phyloP scores from a whole-genome alignment of 75 land plant species.

The Selaginella tamariscina region DNA sequence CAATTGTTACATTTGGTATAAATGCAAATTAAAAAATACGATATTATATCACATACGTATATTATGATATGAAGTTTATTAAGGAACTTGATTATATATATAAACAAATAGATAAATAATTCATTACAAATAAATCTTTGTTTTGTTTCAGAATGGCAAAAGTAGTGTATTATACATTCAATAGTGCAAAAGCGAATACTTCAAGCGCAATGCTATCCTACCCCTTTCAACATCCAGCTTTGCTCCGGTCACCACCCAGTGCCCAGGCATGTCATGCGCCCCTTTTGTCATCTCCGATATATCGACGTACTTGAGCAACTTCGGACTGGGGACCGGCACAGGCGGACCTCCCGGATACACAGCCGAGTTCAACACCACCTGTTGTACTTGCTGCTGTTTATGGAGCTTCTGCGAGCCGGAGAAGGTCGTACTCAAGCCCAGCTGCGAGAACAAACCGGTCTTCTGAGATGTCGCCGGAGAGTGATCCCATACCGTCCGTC shows the following conservation, averaged over 20 bases:
- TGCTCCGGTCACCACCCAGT: conserved; percentile 91
- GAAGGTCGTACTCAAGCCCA: conserved; percentile 22
- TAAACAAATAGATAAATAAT: too few species aligned
- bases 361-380: conserved; percentile 21
- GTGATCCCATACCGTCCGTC: conserved; percentile 61
- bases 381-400: conserved; percentile 3
- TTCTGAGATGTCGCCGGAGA: conserved; percentile 31
- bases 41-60: too few species aligned
- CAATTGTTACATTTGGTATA: too few species aligned
- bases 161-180: conserved; percentile 4
- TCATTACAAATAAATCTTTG: too few species aligned
- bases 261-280: conserved; percentile 76
- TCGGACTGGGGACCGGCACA: conserved; percentile 42
- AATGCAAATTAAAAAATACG: too few species aligned
- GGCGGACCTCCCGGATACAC: conserved; percentile 67
- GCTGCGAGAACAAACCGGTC: conserved; percentile 57
- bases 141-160: too few species aligned
- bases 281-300: conserved; percentile 63
- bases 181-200: conserved; percentile 46
- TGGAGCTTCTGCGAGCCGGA: conserved; percentile 10
- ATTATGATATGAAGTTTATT: too few species aligned
- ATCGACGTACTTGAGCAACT: conserved; percentile 49
- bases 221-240: conserved; percentile 65
- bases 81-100: too few species aligned
- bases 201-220: conserved; percentile 53